Base-by-base conservation (phyloP, 306 rosid species). In the Pueraria montana region DNA sequence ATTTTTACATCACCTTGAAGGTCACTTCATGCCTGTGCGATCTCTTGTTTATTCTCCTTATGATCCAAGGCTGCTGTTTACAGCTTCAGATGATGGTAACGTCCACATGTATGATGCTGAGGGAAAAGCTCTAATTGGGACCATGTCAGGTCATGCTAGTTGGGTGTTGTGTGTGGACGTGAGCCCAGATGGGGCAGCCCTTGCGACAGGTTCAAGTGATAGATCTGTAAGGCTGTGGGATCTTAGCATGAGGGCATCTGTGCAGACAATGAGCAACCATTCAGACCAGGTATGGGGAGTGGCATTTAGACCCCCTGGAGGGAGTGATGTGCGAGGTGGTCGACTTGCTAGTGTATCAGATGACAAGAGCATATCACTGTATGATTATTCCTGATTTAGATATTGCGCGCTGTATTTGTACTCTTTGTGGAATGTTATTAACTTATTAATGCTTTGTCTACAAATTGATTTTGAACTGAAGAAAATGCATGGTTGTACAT, bases 201-300 rank as follows among this genome's bases (percentile, higher is more conserved):
- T 96, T 46, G 99, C 98, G 38, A 94, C 99, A 0, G 99, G 99
- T 34, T 96, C 98, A 6, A 96, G 99, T 26, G 99, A 96, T 76
- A 83, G 92, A 87, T 94, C 99, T 7, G 97, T 96, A 61, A 88
- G 96, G 92, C 92, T 96, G 2, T 96, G 99, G 99, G 99, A 96
- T 86, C 88, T 96, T 76, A 76, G 69, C 71, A 94, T 88, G 98
- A 89, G 97, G 82, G 94, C 91, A 0, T 91, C 99, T 20, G 98
- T 96, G 56, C 99, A 96, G 89, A 96, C 99, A 18, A 96, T 94
- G 97, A 91, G 93, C 87, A 96, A 92, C 89, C 99, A 96, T 64
- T 73, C 88, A 5, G 99, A 96, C 82, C 99, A 94, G 88, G 99
- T 96, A 6, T 96, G 99, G 99, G 97, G 90, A 24, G 98, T 96